phyloP scores from a whole-genome alignment of 2,329 filamentous ascomycete genomes.

The Penicillium sp. region DNA sequence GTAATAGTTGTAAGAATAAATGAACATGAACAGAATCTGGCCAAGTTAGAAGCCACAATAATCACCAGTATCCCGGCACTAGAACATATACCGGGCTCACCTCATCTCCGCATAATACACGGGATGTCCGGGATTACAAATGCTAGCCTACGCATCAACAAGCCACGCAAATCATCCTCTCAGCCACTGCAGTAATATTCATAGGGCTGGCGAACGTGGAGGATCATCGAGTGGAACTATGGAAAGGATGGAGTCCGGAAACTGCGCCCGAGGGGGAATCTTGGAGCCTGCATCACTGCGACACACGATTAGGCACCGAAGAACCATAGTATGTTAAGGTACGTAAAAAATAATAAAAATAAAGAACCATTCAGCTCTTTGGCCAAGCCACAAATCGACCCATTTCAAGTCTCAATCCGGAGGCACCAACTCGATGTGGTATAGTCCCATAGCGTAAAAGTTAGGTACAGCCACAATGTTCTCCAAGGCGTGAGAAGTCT shows the following conservation, averaged over 20 bases:
- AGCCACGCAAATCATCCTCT: not conserved
- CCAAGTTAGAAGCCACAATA: too few species aligned
- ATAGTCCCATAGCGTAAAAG: not conserved
- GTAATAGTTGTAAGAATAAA: too few species aligned
- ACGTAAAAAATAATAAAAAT: not conserved
- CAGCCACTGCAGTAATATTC: not conserved
- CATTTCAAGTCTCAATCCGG: not conserved
- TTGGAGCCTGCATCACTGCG: not conserved
- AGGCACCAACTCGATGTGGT: not conserved
- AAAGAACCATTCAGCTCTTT: not conserved
- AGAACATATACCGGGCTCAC: too few species aligned
- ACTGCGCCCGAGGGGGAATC: not conserved
- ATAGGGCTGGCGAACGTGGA: constrained; percentile 6
- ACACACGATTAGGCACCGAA: not conserved
- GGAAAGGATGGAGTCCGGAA: not conserved
- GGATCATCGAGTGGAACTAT: not conserved
- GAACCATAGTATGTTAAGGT: not conserved
- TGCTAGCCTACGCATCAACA: not conserved
- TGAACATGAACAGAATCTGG: too few species aligned
- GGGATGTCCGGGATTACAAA: not conserved
- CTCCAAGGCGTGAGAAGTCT: constrained; percentile 13
- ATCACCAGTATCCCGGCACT: too few species aligned
- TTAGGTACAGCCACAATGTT: constrained; percentile 13
- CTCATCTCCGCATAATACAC: not conserved
- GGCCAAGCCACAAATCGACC: not conserved